phyloP scores from a whole-genome alignment of 225 moss, liverwort and hornwort species.

The Polytrichum commune region DNA sequence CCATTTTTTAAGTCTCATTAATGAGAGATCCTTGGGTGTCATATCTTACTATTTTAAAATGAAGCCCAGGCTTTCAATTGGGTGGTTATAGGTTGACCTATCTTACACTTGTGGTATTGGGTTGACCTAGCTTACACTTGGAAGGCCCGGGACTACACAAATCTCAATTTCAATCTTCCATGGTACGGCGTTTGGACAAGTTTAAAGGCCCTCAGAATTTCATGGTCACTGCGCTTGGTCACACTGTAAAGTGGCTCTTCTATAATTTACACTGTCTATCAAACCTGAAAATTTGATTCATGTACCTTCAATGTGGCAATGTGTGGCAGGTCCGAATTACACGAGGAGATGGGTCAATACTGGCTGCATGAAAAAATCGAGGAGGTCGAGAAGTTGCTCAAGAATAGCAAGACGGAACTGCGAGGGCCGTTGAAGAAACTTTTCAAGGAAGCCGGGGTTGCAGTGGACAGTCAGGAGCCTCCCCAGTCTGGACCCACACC shows the following conservation, averaged over 20 bases:
- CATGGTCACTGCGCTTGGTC: too few species aligned
- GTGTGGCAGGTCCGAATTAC: constrained; percentile 1
- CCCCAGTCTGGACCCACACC: not conserved
- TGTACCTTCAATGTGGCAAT: too few species aligned
- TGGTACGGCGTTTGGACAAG: too few species aligned
- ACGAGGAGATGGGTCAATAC: constrained; percentile 5
- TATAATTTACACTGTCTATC: too few species aligned
- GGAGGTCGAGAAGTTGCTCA: not conserved
- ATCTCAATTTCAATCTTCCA: too few species aligned
- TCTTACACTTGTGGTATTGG: too few species aligned
- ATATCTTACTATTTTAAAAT: not conserved
- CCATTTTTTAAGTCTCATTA: too few species aligned
- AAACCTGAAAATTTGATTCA: not conserved
- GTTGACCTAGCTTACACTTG: too few species aligned
- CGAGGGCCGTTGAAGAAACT: constrained; percentile 15
- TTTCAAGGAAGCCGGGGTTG: constrained; percentile 2
- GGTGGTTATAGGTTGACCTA: too few species aligned
- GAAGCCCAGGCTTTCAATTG: not conserved
- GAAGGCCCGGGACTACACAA: too few species aligned
- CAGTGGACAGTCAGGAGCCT: not conserved
- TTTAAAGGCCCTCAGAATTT: too few species aligned
- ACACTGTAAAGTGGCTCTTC: too few species aligned
- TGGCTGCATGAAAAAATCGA: constrained; percentile 10
- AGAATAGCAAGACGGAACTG: not conserved
- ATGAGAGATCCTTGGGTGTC: not conserved